Percentiles rank a stretch among this genome's conserved stretches.
Conservation (phyloP, 257 asterid species). For the Lycium barbarum region DNA sequence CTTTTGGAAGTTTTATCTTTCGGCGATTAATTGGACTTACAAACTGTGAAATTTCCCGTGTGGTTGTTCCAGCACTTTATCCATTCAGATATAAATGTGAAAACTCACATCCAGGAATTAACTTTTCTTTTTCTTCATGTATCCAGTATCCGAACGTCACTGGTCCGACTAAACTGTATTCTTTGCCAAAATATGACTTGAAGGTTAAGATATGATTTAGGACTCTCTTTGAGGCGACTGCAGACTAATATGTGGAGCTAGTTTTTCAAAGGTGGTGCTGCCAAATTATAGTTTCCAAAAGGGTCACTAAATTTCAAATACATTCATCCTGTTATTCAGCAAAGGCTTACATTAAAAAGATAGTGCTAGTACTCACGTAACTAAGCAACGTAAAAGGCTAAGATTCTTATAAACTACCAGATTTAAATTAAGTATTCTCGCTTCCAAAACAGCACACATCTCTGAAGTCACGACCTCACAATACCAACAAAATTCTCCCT, state of each 20-base stretch:
- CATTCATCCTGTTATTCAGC: background rate
- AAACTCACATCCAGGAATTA: background rate
- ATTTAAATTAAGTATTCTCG: background rate
- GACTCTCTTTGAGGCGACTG: background rate
- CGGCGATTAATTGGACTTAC: background rate
- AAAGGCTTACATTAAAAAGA: background rate
- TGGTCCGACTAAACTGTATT: too few species aligned
- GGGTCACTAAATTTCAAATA: background rate
- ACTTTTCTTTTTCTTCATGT: background rate
- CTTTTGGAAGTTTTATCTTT: too few species aligned
- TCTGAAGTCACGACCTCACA: background rate
- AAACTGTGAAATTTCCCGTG: background rate
- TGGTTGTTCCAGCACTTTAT: background rate
- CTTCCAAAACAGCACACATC: background rate
- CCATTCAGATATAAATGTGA: too few species aligned
- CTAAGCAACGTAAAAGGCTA: background rate
- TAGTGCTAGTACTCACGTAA: background rate
- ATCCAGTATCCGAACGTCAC: background rate
- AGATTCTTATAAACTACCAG: background rate
- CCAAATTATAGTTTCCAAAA: constrained; percentile 3
- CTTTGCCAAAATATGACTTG: too few species aligned
- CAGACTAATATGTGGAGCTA: background rate
- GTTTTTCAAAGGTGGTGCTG: background rate
- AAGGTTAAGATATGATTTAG: background rate
- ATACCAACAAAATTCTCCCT: background rate